Base-by-base conservation (phyloP, 805 yeast genomes). In the Ascoidea rubescens region DNA sequence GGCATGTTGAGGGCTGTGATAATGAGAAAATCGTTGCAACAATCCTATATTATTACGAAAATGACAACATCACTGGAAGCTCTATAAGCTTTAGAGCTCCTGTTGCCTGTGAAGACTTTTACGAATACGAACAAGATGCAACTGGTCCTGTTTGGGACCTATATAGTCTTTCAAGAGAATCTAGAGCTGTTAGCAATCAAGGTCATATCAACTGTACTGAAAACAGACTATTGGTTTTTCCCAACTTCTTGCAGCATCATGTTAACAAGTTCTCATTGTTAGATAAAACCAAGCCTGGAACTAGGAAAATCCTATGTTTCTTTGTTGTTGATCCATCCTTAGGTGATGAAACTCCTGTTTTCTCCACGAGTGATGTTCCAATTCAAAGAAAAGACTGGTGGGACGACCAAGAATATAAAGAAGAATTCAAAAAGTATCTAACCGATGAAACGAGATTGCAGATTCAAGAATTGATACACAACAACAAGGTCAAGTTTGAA, bases 21-120 rank as follows among this genome's bases (percentile, higher is more conserved):
- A 67, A 67, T 53, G 75, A 71, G 55, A 67, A 68, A 52, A 71
- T 71, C 46, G 67, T 71, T 5, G 74, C 74, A 2, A 69, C 73
- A 1, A 60, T 66, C 4, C 56, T 71, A 71, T 55, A 70, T 69
- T 52, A 74, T 71, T 50, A 52, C 58, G 30, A 21, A 21, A 21
- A 3, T 21, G 70, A 68, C n/a, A 71, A 71, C 55, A 68, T 71
- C 47, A 55, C 65, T 1, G 69, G 64, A 42, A 67, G 72, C 1
- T 57, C 52, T n/a, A 54, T 71, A 10, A 56, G 66, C 1, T 70
- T 71, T 55, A 56, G 70, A 53, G 28, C 28, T 21, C 28, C 28
- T 21, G 28, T 21, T 21, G 28, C 3, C 3, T 51, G 55, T 6
- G 62, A 55, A 53, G 64, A 64, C 2, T 69, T 65, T 17, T 71